Evolutionary conservation across 2,329 filamentous ascomycete species (phyloP).

Genomic region (Fusarium lyarnte): DNA sequence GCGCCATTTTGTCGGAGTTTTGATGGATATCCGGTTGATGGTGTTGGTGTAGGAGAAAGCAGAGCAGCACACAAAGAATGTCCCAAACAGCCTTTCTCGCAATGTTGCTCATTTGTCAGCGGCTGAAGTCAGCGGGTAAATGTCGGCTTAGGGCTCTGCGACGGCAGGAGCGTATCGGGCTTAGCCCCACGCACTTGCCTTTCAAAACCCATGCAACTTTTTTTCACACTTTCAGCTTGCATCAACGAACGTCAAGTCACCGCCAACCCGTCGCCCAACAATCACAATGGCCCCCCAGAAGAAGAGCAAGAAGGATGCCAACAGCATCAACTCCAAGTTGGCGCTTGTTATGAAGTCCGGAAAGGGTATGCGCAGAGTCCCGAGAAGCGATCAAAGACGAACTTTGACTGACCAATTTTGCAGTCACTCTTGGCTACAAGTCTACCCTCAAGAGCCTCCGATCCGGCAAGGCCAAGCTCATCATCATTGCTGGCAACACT

Average conservation of each 20-base stretch:
- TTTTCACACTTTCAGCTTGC: slow-evolving; percentile 35
- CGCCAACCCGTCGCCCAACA: slow-evolving; percentile 50
- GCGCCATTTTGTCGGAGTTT: slow-evolving; percentile 92
- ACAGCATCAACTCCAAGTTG: slow-evolving; percentile 71
- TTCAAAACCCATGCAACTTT: not conserved
- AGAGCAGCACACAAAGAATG: not conserved
- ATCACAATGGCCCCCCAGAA: slow-evolving; percentile 75
- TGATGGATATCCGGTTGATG: slow-evolving; percentile 51
- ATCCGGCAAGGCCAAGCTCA: slow-evolving; percentile 97
- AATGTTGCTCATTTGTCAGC: not conserved
- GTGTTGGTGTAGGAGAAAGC: slow-evolving; percentile 46
- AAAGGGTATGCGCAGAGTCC: slow-evolving; percentile 70
- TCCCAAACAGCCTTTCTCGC: not conserved
- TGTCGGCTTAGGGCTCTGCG: not conserved
- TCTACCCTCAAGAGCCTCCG: slow-evolving; percentile 82
- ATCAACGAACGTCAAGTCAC: slow-evolving; percentile 48
- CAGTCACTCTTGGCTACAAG: slow-evolving; percentile 56
- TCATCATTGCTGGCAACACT: slow-evolving; percentile 93
- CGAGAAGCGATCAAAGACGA: not conserved
- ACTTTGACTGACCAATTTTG: slow-evolving; percentile 24
- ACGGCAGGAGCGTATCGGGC: not conserved
- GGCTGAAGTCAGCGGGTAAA: not conserved
- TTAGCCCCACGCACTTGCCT: not conserved
- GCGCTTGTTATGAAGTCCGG: slow-evolving; percentile 72
- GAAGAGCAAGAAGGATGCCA: slow-evolving; percentile 87